Evolutionary conservation across 164 flowering plant species (phyloP).

Genomic region (Cinnamomum chago): DNA sequence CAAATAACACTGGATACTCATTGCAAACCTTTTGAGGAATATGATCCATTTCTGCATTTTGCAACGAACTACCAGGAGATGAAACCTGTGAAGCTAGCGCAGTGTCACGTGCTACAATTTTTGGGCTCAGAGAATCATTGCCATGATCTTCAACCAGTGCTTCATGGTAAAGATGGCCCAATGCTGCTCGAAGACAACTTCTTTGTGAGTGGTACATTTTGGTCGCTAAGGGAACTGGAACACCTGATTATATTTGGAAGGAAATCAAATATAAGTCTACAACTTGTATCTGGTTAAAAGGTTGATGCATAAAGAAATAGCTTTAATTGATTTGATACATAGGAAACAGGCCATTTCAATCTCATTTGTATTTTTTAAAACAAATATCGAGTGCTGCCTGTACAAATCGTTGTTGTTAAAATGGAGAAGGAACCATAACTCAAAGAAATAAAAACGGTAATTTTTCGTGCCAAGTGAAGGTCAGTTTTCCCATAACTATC

Average conservation of each 20-base stretch:
- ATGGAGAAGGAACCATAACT: too few species aligned
- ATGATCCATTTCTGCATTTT: conserved; percentile 24
- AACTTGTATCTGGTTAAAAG: not conserved
- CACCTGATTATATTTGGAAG: conserved; percentile 31
- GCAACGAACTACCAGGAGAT: conserved; percentile 21
- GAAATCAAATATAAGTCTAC: not conserved
- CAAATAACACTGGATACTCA: not conserved
- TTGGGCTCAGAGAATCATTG: conserved; percentile 22
- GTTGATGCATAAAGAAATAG: too few species aligned
- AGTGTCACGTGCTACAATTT: conserved; percentile 20
- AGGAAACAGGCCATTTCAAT: too few species aligned
- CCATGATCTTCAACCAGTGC: conserved; percentile 29
- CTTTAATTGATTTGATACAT: too few species aligned
- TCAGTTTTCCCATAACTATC: too few species aligned
- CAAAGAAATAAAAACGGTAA: not conserved
- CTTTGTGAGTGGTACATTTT: conserved; percentile 66
- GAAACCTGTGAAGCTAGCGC: conserved; percentile 23
- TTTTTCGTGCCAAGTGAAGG: not conserved
- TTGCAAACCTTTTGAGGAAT: conserved; percentile 31
- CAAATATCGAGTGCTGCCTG: too few species aligned
- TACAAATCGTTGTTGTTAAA: too few species aligned
- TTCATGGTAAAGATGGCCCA: conserved; percentile 42
- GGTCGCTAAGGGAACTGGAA: conserved; percentile 74
- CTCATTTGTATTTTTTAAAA: too few species aligned
- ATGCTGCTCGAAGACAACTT: conserved; percentile 46